Conservation (phyloP, 805 yeast genomes). For the Lipomyces orientalis region DNA sequence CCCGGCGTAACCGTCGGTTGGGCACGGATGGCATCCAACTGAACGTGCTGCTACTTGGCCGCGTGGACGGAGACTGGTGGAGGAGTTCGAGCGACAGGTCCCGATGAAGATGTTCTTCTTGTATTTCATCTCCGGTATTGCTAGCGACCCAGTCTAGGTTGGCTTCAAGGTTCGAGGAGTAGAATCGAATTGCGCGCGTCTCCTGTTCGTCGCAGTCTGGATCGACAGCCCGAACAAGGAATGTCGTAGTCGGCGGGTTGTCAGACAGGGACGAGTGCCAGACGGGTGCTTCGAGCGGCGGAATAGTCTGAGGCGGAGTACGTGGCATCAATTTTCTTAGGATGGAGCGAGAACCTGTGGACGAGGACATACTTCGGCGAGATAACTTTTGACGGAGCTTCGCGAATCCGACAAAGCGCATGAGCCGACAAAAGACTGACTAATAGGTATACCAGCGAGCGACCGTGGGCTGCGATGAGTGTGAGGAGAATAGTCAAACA, state of each 20-base stretch:
- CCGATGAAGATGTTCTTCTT: neutral
- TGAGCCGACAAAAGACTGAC: neutral
- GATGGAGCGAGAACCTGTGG: neutral
- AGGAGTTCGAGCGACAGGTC: neutral
- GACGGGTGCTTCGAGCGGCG: neutral
- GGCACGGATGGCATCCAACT: constrained; percentile 4
- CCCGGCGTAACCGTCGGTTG: neutral
- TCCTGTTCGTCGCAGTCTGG: neutral
- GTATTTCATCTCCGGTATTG: neutral
- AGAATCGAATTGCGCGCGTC: neutral
- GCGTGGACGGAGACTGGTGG: neutral
- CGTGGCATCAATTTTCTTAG: neutral
- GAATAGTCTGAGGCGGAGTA: neutral
- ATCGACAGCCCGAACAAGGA: neutral
- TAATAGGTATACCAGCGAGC: neutral
- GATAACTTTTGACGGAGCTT: neutral
- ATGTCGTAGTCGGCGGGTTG: neutral
- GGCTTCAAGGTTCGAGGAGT: neutral
- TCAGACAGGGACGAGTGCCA: neutral
- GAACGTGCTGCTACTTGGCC: neutral
- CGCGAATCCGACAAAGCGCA: neutral
- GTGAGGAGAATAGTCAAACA: neutral
- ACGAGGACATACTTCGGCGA: neutral
- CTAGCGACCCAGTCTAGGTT: neutral
- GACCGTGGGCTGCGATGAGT: neutral